phyloP scores from a whole-genome alignment of 768 basidiomycete genomes.

The Rhizopogon vesiculosus region DNA sequence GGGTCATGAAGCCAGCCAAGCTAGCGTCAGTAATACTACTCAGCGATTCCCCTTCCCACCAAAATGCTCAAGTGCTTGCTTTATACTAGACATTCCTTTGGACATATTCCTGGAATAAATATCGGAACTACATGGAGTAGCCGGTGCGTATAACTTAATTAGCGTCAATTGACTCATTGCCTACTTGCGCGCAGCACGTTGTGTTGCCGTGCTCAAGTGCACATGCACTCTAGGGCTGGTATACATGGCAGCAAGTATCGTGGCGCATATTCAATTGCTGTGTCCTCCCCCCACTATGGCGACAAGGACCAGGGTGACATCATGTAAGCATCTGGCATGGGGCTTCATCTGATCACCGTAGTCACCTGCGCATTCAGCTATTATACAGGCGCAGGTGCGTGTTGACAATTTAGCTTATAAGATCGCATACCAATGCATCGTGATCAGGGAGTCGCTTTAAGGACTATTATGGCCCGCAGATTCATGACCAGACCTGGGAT shows the following conservation, averaged over 20 bases:
- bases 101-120: slow-evolving; percentile 17
- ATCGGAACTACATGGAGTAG: slow-evolving; percentile 13
- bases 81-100: slow-evolving; percentile 14
- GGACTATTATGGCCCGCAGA: slow-evolving; percentile 17
- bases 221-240: slow-evolving; percentile 3
- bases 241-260: background rate
- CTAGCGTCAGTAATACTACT: background rate
- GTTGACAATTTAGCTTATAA: background rate
- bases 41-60: background rate
- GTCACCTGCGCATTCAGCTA: slow-evolving; percentile 13
- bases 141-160: slow-evolving; percentile 9
- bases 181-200: background rate
- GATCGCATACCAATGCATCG: background rate
- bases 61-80: background rate
- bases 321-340: slow-evolving; percentile 12
- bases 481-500: slow-evolving; percentile 19
- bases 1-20: background rate
- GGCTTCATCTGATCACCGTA: background rate
- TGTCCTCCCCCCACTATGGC: slow-evolving; percentile 20
- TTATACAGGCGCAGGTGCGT: slow-evolving; percentile 18
- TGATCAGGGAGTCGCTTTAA: background rate
- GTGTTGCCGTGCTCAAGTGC: slow-evolving; percentile 14
- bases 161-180: background rate
- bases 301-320: slow-evolving; percentile 20
- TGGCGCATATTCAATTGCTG: slow-evolving; percentile 14